A percentile compares a stretch with the other conserved stretches of the same genome.
These are phyloP conservation scores for Lichtheimia ornata DNA, from an alignment of 371 early-diverging fungal genomes.

Conservation along the genomic window DNA sequence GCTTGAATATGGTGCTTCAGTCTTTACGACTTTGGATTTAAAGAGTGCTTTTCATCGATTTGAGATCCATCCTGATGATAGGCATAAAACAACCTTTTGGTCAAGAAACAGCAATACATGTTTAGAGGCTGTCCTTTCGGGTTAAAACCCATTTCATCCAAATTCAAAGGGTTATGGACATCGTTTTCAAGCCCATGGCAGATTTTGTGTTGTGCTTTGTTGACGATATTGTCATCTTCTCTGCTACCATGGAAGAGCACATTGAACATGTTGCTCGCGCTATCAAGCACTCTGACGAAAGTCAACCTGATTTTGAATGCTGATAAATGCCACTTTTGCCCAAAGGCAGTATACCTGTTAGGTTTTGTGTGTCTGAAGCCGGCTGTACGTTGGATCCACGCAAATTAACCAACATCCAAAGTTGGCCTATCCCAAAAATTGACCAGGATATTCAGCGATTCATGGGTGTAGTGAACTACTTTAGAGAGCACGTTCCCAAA, in stretches of 20 bases:
- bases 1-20: background rate
- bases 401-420: constrained; percentile 19
- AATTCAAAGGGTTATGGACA: background rate
- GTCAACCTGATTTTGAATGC: constrained; percentile 24
- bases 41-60: constrained; percentile 3
- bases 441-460: constrained; percentile 25
- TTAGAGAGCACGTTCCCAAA: constrained; percentile 23
- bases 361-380: constrained; percentile 18
- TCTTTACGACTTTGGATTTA: constrained; percentile 2
- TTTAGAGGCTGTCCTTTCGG: constrained; percentile 1
- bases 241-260: constrained; percentile 7
- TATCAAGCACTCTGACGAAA: constrained; percentile 13
- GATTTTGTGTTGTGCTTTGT: constrained; percentile 11
- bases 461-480: constrained; percentile 31
- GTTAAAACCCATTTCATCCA: background rate
- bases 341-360: constrained; percentile 14
- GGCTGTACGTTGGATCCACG: constrained; percentile 16
- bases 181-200: background rate
- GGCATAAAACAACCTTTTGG: constrained; percentile 3
- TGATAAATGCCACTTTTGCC: constrained; percentile 23
- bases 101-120: background rate
- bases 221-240: constrained; percentile 18
- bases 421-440: constrained; percentile 15
- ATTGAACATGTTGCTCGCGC: constrained; percentile 9
- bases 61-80: background rate